Evolutionary conservation across 2,329 filamentous ascomycete genomes (phyloP).

Genomic region (Calonectria pteridis): DNA sequence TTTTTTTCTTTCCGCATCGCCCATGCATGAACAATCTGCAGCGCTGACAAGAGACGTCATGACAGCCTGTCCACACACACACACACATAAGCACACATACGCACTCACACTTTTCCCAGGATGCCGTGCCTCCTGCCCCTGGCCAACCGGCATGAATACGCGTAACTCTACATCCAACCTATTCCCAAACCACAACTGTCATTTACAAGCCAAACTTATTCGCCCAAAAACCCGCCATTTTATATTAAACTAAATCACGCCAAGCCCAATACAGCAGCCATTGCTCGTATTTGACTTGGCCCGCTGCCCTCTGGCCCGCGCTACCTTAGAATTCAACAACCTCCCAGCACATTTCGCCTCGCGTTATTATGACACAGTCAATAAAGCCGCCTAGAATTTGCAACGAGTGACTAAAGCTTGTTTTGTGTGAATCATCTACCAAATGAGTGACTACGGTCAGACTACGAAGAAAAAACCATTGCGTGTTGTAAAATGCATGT

Average conservation of each 20-base stretch:
- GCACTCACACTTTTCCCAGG: background rate
- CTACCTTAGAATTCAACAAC: background rate
- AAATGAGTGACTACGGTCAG: constrained; percentile 45
- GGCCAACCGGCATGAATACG: background rate
- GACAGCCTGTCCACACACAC: background rate
- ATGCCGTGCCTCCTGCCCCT: background rate
- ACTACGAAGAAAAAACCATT: constrained; percentile 27
- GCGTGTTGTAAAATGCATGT: constrained; percentile 34
- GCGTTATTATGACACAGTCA: background rate
- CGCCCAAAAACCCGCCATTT: background rate
- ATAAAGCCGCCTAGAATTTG: background rate
- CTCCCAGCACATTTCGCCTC: background rate
- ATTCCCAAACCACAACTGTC: constrained; percentile 1
- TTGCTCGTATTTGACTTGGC: background rate
- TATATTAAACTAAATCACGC: background rate
- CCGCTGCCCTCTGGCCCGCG: background rate
- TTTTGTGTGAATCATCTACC: constrained; percentile 28
- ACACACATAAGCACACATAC: background rate
- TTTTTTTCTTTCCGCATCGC: no score
- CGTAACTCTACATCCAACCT: background rate
- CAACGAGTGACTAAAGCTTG: constrained; percentile 43
- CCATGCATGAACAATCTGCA: constrained; percentile 4
- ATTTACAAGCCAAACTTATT: background rate
- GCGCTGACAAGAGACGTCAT: background rate
- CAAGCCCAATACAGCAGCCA: background rate